These are phyloP conservation scores for Triticum timopheevii DNA, from an alignment of 176 grass and related monocot species.

Conservation along the genomic window DNA sequence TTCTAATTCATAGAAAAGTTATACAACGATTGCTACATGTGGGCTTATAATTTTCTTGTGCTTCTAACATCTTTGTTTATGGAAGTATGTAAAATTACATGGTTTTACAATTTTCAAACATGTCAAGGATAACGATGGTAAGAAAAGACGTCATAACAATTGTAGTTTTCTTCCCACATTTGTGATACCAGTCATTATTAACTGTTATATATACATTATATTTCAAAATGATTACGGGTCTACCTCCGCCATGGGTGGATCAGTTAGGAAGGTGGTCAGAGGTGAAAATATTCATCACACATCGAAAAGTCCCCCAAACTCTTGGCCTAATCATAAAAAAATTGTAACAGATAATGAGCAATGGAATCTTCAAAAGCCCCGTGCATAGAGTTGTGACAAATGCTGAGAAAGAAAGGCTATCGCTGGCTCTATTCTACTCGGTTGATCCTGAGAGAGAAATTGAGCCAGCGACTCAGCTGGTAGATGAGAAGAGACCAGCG, in stretches of 20 bases:
- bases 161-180: no score
- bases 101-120: no score
- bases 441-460: slow-evolving; percentile 44
- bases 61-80: background rate
- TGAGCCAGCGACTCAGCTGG: slow-evolving; percentile 24
- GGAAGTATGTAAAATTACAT: no score
- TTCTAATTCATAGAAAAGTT: no score
- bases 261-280: no score
- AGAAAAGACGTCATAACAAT: no score
- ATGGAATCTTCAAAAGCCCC: slow-evolving; percentile 52
- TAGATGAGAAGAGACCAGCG: slow-evolving; percentile 29
- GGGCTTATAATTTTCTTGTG: background rate
- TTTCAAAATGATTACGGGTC: no score
- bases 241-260: no score
- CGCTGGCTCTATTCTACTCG: slow-evolving; percentile 44
- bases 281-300: no score
- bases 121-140: no score
- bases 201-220: no score
- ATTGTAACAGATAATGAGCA: slow-evolving; percentile 50
- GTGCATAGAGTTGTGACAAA: slow-evolving; percentile 61
- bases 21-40: background rate
- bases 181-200: no score
- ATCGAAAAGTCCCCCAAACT: background rate
- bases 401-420: slow-evolving; percentile 47
- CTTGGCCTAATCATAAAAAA: background rate